Evolutionary conservation across 352 stramenopile species (phyloP), one percentile per base, ranked within the genome.

Genomic region (Pythium rishiriense): DNA sequence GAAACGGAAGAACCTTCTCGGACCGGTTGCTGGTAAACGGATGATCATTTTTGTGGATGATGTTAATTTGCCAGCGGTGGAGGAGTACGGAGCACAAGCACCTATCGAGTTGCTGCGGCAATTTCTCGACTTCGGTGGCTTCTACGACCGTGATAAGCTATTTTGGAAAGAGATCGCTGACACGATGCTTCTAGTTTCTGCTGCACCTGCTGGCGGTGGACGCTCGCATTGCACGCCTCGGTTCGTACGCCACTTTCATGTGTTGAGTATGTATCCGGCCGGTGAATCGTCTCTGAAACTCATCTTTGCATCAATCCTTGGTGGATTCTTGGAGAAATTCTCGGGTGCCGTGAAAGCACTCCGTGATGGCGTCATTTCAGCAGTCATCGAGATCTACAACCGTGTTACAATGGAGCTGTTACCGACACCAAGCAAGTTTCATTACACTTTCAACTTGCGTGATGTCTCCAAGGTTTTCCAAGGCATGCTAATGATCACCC

Each of bases 391-490:
- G 59, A 90, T 98, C 17, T 98, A 98, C 72, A 94, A 93, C 58
- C 81, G 83, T 35, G 95, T 98, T 21, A 96, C 88, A 6, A 68
- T 91, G 25, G 93, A 98, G 51, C 68, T 98, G 8, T 62, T 98
- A 25, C 95, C 95, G 14, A 98, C 95, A 14, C 95, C 95, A 0
- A 91, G 84, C 64, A 98, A 97, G 56, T 96, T 96, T 62, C 87
- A 97, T 66, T 96, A 98, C 75, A 98, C 91, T 7, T 98, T 98
- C 69, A 98, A 98, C 70, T 79, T 98, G 8, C 94, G 95, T 5
- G 94, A 98, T 53, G 88, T 98, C 0, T 97, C 89, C 3, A 98
- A 98, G 69, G 93, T 98, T 3, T 98, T 98, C 49, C 95, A 98
- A 48, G 95, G 95, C 0, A 85, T 98, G 28, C 74, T 98, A 8